Evolutionary conservation across 768 basidiomycete genomes (phyloP), one percentile per base, ranked within the genome.

Genomic region (Mycena indigotica): DNA sequence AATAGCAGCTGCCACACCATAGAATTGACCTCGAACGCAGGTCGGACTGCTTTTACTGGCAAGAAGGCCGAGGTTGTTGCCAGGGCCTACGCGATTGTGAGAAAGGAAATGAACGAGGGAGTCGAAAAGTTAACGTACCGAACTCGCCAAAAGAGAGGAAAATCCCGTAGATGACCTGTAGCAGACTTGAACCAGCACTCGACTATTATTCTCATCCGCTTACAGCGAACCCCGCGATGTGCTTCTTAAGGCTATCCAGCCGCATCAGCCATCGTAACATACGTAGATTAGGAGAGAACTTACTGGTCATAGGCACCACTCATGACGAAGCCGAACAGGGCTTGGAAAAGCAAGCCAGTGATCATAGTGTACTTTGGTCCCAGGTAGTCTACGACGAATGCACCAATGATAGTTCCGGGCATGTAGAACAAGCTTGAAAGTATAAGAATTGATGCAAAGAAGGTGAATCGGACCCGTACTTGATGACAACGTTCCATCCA

Each of bases 101-200:
- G 6, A 21, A 17, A 24, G n/a, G 19, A 2, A 26, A 28, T 17
- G 16, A 50, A 32, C 4, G 21, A 57, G 40, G n/a, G n/a, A n/a
- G 39, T 8, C 5, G n/a, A n/a, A n/a, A n/a, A n/a, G n/a, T n/a
- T n/a, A 1, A 65, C 77, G 28, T 55, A 80, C 91, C 92, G 25
- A 93, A 75, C 74, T 96, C 95, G 46, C 95, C 95, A 54, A 94
- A 88, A 66, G 84, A 86, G 65, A 95, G 69, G 82, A 97, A 97
- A 49, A 97, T 84, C 15, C 95, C 95, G 65, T 97, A 96, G 6
- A 97, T 75, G 29, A 95, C 85, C 84, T 86, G 55, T 41, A 38
- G 21, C 38, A 6, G 49, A 5, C 45, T 32, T 65, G 13, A 56
- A 44, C 17, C 17, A 5, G 8, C n/a, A 23, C 1, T 39, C 56